These are phyloP conservation scores for Schwanniomyces vanrijiae DNA, from an alignment of 805 yeast species.

Conservation along the genomic window DNA sequence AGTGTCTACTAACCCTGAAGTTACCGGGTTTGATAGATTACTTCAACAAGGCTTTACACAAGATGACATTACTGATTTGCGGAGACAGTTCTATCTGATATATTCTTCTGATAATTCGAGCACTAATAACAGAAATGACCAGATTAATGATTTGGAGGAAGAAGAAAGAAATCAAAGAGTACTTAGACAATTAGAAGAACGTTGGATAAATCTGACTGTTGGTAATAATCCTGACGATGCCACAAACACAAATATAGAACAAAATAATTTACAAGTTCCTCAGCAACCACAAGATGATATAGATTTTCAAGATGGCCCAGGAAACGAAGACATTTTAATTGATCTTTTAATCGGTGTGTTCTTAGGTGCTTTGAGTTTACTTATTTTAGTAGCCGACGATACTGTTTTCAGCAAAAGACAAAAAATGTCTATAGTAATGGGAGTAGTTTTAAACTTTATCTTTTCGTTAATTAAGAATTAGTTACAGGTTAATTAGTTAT, in stretches of 20 bases:
- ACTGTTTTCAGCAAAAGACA: conserved; percentile 60
- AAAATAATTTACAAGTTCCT: conserved; percentile 5
- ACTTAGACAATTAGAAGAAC: conserved; percentile 70
- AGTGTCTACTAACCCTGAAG: conserved; percentile 59
- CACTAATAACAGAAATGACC: conserved; percentile 12
- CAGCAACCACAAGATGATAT: conserved; percentile 23
- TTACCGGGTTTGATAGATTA: conserved; percentile 82
- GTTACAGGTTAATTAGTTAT: conserved; percentile 18
- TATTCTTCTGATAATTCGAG: conserved; percentile 49
- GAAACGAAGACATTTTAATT: conserved; percentile 64
- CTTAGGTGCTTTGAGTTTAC: conserved; percentile 64
- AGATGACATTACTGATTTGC: conserved; percentile 68
- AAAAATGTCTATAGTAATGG: conserved; percentile 69
- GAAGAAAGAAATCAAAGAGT: conserved; percentile 40
- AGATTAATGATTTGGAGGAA: conserved; percentile 39
- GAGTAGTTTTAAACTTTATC: conserved; percentile 65
- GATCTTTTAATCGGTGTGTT: conserved; percentile 76
- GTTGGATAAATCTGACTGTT: conserved; percentile 84
- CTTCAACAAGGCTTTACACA: conserved; percentile 81
- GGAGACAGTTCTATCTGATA: conserved; percentile 71
- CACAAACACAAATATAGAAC: conserved; percentile 7
- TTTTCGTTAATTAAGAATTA: conserved; percentile 59
- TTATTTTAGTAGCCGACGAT: conserved; percentile 62
- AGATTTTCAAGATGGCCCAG: conserved; percentile 25
- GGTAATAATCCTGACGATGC: conserved; percentile 27